A percentile compares a stretch with the other conserved stretches of the same genome.
These are phyloP conservation scores for Limonium bicolor DNA, from an alignment of 148 eudicot genomes.

Conservation along the genomic window DNA sequence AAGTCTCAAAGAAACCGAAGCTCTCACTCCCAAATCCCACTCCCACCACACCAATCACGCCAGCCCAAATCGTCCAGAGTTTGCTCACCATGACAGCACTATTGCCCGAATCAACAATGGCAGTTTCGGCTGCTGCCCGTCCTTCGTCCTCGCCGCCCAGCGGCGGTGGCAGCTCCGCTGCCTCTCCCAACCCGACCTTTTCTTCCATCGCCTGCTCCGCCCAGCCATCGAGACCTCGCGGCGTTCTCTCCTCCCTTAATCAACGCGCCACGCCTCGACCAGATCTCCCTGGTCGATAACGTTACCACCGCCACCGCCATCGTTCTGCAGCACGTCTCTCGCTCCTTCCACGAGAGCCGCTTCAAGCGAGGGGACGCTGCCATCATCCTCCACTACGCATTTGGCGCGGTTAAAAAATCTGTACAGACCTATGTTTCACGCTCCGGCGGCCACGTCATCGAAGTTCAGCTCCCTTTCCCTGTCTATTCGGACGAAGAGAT, in stretches of 20 bases:
- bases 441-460: slow-evolving; percentile 70
- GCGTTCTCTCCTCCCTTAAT: slow-evolving; percentile 31
- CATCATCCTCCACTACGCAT: slow-evolving; percentile 73
- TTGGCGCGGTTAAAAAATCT: slow-evolving; percentile 68
- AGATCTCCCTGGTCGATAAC: slow-evolving; percentile 71
- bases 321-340: slow-evolving; percentile 47
- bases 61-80: slow-evolving; percentile 32
- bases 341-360: slow-evolving; percentile 32
- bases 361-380: slow-evolving; percentile 44
- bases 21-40: slow-evolving; percentile 10
- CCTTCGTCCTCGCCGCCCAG: slow-evolving; percentile 47
- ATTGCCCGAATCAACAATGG: slow-evolving; percentile 84
- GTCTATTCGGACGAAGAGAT: slow-evolving; percentile 36
- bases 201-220: slow-evolving; percentile 39
- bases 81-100: slow-evolving; percentile 53
- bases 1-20: slow-evolving; percentile 11
- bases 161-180: slow-evolving; percentile 38
- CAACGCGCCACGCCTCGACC: slow-evolving; percentile 57
- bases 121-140: slow-evolving; percentile 78
- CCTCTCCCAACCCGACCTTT: slow-evolving; percentile 60
- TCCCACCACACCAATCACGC: slow-evolving; percentile 23
- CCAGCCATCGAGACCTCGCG: slow-evolving; percentile 44
- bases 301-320: slow-evolving; percentile 91
- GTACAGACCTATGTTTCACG: slow-evolving; percentile 60
- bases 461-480: slow-evolving; percentile 69